A percentile compares a stretch with the other conserved stretches of the same genome.
Evolutionary conservation across 306 rosid genomes (phyloP).

Genomic region (Cyamopsis tetragonoloba): DNA sequence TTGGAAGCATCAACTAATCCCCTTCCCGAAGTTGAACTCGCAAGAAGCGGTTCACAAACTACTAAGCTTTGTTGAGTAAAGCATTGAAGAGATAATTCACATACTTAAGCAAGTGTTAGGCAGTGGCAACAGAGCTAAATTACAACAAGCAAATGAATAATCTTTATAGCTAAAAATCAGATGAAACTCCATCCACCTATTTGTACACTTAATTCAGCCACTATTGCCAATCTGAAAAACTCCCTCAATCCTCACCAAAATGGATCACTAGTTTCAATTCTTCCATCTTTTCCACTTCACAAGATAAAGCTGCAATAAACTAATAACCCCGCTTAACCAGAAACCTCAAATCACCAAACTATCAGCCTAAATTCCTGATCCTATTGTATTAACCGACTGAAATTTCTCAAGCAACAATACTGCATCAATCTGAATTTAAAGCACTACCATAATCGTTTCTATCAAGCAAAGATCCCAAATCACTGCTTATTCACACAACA

Average conservation of each 20-base stretch:
- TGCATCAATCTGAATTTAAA: neutral
- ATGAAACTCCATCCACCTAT: neutral
- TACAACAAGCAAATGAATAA: neutral
- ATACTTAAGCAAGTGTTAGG: neutral
- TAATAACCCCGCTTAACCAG: neutral
- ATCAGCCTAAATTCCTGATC: neutral
- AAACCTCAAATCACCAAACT: neutral
- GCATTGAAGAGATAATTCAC: neutral
- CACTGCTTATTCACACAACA: slow-evolving; percentile 16
- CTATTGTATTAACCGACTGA: neutral
- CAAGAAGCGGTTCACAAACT: neutral
- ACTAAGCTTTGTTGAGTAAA: neutral
- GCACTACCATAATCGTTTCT: neutral
- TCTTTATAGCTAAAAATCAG: neutral
- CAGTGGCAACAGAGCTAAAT: neutral
- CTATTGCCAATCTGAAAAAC: neutral
- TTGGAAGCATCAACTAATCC: too few relatives aligned
- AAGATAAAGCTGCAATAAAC: neutral
- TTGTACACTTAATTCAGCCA: neutral
- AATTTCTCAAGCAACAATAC: neutral
- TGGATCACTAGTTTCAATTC: neutral
- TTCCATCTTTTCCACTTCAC: neutral
- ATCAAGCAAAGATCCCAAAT: slow-evolving; percentile 1
- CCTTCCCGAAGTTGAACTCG: too few relatives aligned
- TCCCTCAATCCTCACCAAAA: slow-evolving; percentile 2